Base-by-base conservation (phyloP, 768 basidiomycete species). In the Terana coerulea region DNA sequence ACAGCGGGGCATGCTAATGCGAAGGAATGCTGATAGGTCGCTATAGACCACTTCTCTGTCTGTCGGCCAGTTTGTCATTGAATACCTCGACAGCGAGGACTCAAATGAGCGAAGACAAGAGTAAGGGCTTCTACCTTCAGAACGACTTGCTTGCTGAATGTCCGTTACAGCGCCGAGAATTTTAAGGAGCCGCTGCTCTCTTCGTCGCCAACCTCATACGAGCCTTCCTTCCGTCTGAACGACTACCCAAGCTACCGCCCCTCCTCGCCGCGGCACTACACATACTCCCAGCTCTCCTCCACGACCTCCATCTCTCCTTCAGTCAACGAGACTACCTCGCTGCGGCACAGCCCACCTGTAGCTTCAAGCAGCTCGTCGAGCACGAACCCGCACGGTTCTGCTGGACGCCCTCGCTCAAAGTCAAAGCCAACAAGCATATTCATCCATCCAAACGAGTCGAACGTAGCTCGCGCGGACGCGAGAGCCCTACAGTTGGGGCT, bases 381-480 rank as follows among this genome's bases (percentile, higher is more conserved):
- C 34, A 35, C n/a, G 6, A 42, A 3, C 21, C 15, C 61, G 2
- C n/a, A n/a, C n/a, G n/a, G n/a, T n/a, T n/a, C n/a, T n/a, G 53
- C 55, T 40, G 66, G 68, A 7, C 75, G 74, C 15, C 67, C 73
- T 14, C 77, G 77, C 50, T 69, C 75, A 12, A 79, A 69, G 63
- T 75, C 79, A 40, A 84, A 80, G 59, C 81, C 83, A 3, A 58
- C 53, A 10, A 67, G 62, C 31, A 80, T 86, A 45, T 80, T 79
- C 58, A 84, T 86, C 44, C 83, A 86, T 58, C 84, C 86, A 2
- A 65, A 64, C 36, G 64, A 81, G 36, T 84, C 83, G 31, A 85
- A 84, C 60, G 59, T 84, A 54, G 83, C 82, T 5, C 81, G 84
- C 30, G 84, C 84, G 2, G 84, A 86, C 52, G 80, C 77, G 8